Evolutionary conservation across 768 basidiomycete genomes (phyloP), one percentile per base, ranked within the genome.

Genomic region (Amanita subjunquillea): DNA sequence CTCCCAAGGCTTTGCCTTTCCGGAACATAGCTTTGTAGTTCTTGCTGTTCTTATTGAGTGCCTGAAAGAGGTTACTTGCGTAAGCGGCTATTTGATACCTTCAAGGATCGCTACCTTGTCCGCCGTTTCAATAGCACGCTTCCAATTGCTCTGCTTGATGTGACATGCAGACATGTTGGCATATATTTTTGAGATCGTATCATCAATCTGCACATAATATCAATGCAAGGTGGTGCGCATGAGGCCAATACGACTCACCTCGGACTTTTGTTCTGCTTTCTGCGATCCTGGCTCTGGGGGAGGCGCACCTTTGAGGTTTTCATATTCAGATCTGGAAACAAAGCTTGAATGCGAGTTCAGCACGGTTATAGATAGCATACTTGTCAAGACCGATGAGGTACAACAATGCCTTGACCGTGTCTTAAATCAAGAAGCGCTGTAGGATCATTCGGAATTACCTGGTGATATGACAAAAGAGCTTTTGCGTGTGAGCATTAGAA

Each of bases 121-220:
- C 22, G 90, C 87, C n/a, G 87, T 83, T 58, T 91, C 87, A 48
- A 79, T 63, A 0, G 83, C 85, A 12, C 90, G 79, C 60, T 80
- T 78, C 85, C 85, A 92, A 61, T 89, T 92, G 44, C 73, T 72
- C 47, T 80, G 79, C 66, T 88, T 90, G 60, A 91, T 68, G 63
- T 91, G 87, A 58, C 87, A 89, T 4, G 87, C 87, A 2, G 83
- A 79, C 85, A 88, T 86, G 53, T 92, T 92, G 3, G 86, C 79
- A 56, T 91, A 87, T 43, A 91, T 80, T 69, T 86, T 91, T 66
- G 87, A 87, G 17, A 88, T 65, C 37, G 90, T 73, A 8, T 81
- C 71, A 63, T 91, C 90, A 17, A 81, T 74, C 89, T 91, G 55
- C 27, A 34, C 48, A 29, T 17, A 38, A 5, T 4, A 46, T 23